Base-by-base conservation (phyloP, 257 asterid species). In the Nicotiana obtusifolia region DNA sequence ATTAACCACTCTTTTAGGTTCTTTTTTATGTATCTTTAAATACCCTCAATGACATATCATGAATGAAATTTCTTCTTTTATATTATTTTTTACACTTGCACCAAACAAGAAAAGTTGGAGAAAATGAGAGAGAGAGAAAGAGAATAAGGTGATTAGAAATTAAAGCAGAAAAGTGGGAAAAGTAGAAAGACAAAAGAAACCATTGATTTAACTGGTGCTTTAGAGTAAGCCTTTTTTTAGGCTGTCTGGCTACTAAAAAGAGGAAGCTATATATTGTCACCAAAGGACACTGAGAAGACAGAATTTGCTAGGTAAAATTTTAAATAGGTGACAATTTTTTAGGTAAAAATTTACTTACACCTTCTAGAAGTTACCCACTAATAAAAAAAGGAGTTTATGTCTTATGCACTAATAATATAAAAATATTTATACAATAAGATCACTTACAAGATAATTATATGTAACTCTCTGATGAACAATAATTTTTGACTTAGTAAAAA, bases 281-380 rank as follows among this genome's bases (percentile, higher is more conserved):
- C 30, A 26, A n/a, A 44, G 20, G 81, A 81, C 83, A 81, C 16
- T 47, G 84, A 49, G 49, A 59, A 76, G 62, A 78, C 82, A 84
- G n/a, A 83, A 81, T 60, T 81, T 11, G 44, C 81, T 81, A n/a
- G 79, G 71, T 57, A 61, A 78, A 35, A 57, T 60, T 61, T 26
- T 57, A 67, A 80, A 78, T 22, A 49, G 62, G 49, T 56, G 67
- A 80, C 57, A 41, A 26, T 26, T 14, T 14, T 49, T 67, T 31
- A 56, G 22, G 57, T 4, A 22, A 69, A 81, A 24, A 56, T 31
- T 57, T 33, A 80, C 52, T 52, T 47, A 4, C 41, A 26, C 79
- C 15, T 49, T 24, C 79, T 49, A 24, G 7, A 26, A 75, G 49
- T 24, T 47, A 41, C 15, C 61, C 79, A 73, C 24, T 14, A 71